Evolutionary conservation across 2,329 filamentous ascomycete species (phyloP).

Genomic region (Pochonia chlamydosporia): DNA sequence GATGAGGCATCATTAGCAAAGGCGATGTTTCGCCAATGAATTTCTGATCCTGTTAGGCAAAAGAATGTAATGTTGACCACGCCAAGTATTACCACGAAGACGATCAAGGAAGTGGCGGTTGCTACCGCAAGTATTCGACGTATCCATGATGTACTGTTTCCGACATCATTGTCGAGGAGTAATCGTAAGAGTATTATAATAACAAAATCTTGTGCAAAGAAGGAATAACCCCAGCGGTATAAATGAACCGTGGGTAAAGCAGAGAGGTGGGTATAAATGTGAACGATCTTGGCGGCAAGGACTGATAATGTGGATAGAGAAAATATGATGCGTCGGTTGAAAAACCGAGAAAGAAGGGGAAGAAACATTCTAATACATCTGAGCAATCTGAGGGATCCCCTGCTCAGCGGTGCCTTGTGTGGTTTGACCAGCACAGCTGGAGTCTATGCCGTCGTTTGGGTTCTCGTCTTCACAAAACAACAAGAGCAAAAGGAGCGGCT

Average conservation of each 20-base stretch:
- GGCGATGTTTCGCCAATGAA: conserved; percentile 27
- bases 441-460: no score
- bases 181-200: conserved; percentile 21
- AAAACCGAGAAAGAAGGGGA: no score
- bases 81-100: conserved; percentile 16
- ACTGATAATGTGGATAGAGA: conserved; percentile 18
- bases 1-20: conserved; percentile 23
- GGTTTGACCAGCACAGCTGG: no score
- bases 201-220: conserved; percentile 23
- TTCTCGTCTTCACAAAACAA: no score
- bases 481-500: no score
- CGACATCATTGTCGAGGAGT: conserved; percentile 17
- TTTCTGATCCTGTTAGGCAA: conserved; percentile 21
- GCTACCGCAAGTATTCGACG: conserved; percentile 9
- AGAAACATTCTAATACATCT: no score
- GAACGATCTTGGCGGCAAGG: conserved; percentile 20
- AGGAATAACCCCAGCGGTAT: conserved; percentile 22
- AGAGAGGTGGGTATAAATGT: conserved; percentile 21
- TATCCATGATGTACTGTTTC: conserved; percentile 6
- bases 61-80: conserved; percentile 18
- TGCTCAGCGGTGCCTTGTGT: no score
- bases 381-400: no score
- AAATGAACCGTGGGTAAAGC: conserved; percentile 19
- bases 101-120: conserved; percentile 9
- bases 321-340: conserved; percentile 23